These are phyloP conservation scores for Sapria himalayana DNA, from an alignment of 345 rosid genomes.

Conservation along the genomic window DNA sequence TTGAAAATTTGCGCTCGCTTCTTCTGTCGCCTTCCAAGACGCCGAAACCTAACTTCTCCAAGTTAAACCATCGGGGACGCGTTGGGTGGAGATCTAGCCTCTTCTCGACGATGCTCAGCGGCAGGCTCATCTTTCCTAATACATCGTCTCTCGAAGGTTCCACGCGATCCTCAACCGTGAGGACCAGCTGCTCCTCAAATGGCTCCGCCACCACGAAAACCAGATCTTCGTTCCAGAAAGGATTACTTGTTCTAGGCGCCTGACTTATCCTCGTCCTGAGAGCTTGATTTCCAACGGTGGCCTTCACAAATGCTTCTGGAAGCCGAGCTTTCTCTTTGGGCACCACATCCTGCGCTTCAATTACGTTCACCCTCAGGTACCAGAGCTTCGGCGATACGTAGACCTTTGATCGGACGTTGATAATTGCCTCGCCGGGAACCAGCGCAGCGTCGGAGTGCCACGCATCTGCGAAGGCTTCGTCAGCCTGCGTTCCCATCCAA, in stretches of 20 bases:
- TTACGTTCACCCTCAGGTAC: slow-evolving; percentile 66
- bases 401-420: slow-evolving; percentile 49
- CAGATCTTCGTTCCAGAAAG: slow-evolving; percentile 68
- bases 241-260: slow-evolving; percentile 26
- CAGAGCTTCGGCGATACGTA: slow-evolving; percentile 75
- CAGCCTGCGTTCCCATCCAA: slow-evolving; percentile 94
- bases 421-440: slow-evolving; percentile 42
- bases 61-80: slow-evolving; percentile 72
- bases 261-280: slow-evolving; percentile 40
- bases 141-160: slow-evolving; percentile 44
- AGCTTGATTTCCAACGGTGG: slow-evolving; percentile 56
- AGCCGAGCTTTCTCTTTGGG: slow-evolving; percentile 40
- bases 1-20: slow-evolving; percentile 55
- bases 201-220: slow-evolving; percentile 90
- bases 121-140: slow-evolving; percentile 41
- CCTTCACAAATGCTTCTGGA: slow-evolving; percentile 58
- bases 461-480: slow-evolving; percentile 73
- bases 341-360: slow-evolving; percentile 71
- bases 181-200: slow-evolving; percentile 57
- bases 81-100: slow-evolving; percentile 70
- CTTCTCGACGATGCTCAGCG: slow-evolving; percentile 39
- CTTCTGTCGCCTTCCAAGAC: slow-evolving; percentile 57
- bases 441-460: slow-evolving; percentile 69
- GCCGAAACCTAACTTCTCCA: slow-evolving; percentile 64
- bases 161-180: slow-evolving; percentile 49